A percentile compares a stretch with the other conserved stretches of the same genome.
These are phyloP conservation scores for Fusarium staphyleae DNA, from an alignment of 2,329 filamentous ascomycete species.

Conservation along the genomic window DNA sequence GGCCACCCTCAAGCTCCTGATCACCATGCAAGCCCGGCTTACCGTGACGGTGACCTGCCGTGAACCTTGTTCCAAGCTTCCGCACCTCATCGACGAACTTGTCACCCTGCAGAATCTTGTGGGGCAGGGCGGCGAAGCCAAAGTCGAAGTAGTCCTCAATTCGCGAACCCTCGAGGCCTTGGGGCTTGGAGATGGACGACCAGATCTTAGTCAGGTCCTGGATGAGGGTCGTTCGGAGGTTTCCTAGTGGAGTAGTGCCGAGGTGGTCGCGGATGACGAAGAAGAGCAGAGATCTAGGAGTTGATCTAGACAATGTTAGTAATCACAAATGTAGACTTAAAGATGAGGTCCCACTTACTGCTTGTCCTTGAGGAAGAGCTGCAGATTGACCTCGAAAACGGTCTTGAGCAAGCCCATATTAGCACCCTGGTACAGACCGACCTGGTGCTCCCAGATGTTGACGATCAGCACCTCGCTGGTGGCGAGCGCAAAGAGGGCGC, in stretches of 20 bases:
- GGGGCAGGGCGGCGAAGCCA: slow-evolving; percentile 91
- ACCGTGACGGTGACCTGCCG: slow-evolving; percentile 76
- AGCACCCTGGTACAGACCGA: slow-evolving; percentile 95
- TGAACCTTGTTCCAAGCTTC: slow-evolving; percentile 81
- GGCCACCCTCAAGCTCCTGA: slow-evolving; percentile 76
- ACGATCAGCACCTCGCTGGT: slow-evolving; percentile 98
- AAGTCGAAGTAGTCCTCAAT: slow-evolving; percentile 99
- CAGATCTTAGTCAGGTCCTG: slow-evolving; percentile 93
- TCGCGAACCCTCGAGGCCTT: slow-evolving; percentile 83
- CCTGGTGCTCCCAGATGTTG: slow-evolving; percentile 99
- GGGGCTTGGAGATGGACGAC: slow-evolving; percentile 89
- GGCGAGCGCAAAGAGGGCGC: slow-evolving; percentile 93
- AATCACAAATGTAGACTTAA: slow-evolving; percentile 1
- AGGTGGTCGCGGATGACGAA: slow-evolving; percentile 99
- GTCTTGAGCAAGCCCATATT: slow-evolving; percentile 99
- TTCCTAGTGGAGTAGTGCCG: slow-evolving; percentile 86
- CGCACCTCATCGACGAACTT: slow-evolving; percentile 84
- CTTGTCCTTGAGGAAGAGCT: slow-evolving; percentile 94
- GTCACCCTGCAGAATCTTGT: slow-evolving; percentile 95
- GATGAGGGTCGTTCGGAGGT: slow-evolving; percentile 87
- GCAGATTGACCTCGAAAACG: slow-evolving; percentile 97
- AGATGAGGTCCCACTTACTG: slow-evolving; percentile 64
- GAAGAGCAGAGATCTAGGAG: slow-evolving; percentile 89
- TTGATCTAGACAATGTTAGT: slow-evolving; percentile 64
- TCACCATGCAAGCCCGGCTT: slow-evolving; percentile 69